Evolutionary conservation across 768 basidiomycete genomes (phyloP).

Genomic region (Mycena capillaripes): DNA sequence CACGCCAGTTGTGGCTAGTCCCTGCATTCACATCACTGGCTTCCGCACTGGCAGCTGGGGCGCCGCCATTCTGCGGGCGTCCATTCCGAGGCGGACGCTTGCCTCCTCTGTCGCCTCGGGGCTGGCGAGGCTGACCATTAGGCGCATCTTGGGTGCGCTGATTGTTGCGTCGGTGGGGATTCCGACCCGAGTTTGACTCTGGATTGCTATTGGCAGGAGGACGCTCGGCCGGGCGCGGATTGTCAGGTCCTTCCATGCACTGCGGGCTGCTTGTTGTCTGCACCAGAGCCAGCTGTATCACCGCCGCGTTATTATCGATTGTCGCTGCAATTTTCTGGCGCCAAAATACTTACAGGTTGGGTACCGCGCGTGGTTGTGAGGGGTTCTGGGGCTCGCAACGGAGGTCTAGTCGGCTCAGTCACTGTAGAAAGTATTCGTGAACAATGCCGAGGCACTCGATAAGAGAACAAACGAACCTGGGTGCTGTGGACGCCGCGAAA

Average conservation of each 20-base stretch:
- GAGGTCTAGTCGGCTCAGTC: background rate
- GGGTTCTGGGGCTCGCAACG: background rate
- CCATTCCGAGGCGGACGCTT: conserved; percentile 20
- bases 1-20: conserved; percentile 19
- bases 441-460: background rate
- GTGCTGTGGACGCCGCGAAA: background rate
- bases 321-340: no score
- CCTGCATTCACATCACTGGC: conserved; percentile 5
- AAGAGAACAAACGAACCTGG: conserved; percentile 5
- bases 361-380: background rate
- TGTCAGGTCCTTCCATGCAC: conserved; percentile 36
- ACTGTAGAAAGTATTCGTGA: background rate
- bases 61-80: background rate
- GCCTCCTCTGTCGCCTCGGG: conserved; percentile 19
- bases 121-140: conserved; percentile 16
- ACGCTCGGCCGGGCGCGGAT: conserved; percentile 31
- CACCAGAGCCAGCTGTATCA: conserved; percentile 18
- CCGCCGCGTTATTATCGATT: background rate
- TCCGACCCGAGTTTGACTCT: conserved; percentile 31
- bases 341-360: background rate
- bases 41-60: no score
- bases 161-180: conserved; percentile 32
- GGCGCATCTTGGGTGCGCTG: conserved; percentile 22
- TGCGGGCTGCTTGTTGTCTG: conserved; percentile 19
- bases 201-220: conserved; percentile 7